Percentiles rank a stretch among this genome's conserved stretches.
Evolutionary conservation across 345 rosid genomes (phyloP).

Genomic region (Theobroma cacao): DNA sequence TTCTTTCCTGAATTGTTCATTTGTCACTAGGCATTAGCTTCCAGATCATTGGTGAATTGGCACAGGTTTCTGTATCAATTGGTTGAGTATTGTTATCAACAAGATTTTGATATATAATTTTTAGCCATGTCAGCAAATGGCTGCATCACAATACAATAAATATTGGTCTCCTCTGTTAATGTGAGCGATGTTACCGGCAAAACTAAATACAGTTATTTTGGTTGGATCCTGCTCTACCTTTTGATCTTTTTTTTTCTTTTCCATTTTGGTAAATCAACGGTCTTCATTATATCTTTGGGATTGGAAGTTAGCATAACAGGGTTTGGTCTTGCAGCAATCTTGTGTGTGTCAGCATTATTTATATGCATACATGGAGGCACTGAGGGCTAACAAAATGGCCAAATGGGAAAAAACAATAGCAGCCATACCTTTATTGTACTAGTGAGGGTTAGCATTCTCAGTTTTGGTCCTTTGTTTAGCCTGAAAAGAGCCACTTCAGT

Average conservation of each 20-base stretch:
- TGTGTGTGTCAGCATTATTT: neutral
- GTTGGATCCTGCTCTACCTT: neutral
- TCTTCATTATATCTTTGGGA: neutral
- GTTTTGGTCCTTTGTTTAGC: neutral
- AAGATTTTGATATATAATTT: neutral
- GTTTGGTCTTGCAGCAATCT: neutral
- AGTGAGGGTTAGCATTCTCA: neutral
- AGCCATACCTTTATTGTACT: neutral
- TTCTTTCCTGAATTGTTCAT: neutral
- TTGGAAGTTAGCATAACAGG: neutral
- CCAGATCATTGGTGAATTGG: neutral
- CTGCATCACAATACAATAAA: neutral
- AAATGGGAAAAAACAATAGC: neutral
- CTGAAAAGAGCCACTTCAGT: neutral
- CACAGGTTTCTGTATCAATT: neutral
- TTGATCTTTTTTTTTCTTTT: neutral
- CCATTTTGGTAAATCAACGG: neutral
- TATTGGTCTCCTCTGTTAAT: neutral
- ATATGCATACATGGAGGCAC: neutral
- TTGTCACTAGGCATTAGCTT: neutral
- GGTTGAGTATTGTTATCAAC: neutral
- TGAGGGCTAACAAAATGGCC: neutral
- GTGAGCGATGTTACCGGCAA: neutral
- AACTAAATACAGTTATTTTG: neutral
- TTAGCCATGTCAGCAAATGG: neutral